A percentile compares a stretch with the other conserved stretches of the same genome.
phyloP scores from a whole-genome alignment of 1,284 basidiomycete species.

The Trametes hirsuta region DNA sequence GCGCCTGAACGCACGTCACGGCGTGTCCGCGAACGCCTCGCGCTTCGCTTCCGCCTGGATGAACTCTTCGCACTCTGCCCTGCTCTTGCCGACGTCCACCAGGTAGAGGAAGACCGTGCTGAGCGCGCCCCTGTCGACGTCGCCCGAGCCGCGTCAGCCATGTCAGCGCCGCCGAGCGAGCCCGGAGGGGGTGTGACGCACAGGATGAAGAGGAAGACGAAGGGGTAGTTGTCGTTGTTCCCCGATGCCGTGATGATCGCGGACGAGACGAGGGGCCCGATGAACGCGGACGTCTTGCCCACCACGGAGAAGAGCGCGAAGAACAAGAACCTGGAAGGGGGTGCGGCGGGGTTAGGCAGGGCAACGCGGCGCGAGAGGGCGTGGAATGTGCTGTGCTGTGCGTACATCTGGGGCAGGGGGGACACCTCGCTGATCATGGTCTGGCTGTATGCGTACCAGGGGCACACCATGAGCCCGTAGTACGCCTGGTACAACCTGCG shows the following conservation, averaged over 20 bases:
- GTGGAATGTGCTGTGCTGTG: slow-evolving; percentile 15
- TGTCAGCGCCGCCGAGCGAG: not conserved
- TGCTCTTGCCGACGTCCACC: slow-evolving; percentile 73
- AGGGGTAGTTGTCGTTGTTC: slow-evolving; percentile 81
- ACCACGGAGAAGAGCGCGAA: slow-evolving; percentile 79
- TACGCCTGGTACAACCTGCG: slow-evolving; percentile 68
- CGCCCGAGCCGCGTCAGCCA: not conserved
- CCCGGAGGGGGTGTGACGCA: slow-evolving; percentile 38
- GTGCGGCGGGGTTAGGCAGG: not conserved
- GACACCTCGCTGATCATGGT: slow-evolving; percentile 87
- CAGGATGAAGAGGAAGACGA: slow-evolving; percentile 78
- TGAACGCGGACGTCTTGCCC: slow-evolving; percentile 82
- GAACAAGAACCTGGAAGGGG: slow-evolving; percentile 64
- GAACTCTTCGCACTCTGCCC: slow-evolving; percentile 67
- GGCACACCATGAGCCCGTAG: slow-evolving; percentile 80
- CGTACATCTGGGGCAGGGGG: slow-evolving; percentile 71
- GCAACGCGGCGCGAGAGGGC: not conserved
- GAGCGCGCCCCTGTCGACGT: slow-evolving; percentile 52
- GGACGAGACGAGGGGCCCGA: slow-evolving; percentile 78
- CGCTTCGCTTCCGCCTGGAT: slow-evolving; percentile 57
- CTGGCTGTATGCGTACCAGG: slow-evolving; percentile 85
- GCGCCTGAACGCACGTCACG: not conserved
- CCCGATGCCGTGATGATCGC: slow-evolving; percentile 71
- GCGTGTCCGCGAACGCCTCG: slow-evolving; percentile 45
- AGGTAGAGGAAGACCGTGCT: slow-evolving; percentile 70